phyloP scores from a whole-genome alignment of 2,329 filamentous ascomycete genomes.

The Penicillium sp. region DNA sequence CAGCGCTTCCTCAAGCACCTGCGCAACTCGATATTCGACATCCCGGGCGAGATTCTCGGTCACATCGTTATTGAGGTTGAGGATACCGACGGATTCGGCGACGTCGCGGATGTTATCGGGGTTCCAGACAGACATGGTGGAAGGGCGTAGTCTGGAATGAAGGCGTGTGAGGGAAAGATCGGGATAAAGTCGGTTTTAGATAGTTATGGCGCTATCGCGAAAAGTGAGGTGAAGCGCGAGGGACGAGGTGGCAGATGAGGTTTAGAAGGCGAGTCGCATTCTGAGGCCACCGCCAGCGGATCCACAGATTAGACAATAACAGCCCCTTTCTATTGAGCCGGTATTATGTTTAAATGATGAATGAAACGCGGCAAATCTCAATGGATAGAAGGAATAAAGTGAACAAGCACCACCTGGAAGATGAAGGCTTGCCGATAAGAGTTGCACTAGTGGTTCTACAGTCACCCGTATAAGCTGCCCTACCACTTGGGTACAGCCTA shows the following conservation, averaged over 20 bases:
- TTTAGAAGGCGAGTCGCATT: slow-evolving; percentile 15
- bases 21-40: slow-evolving; percentile 90
- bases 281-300: slow-evolving; percentile 13
- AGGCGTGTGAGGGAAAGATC: slow-evolving; percentile 4
- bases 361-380: background rate
- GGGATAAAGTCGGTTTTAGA: background rate
- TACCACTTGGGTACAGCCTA: background rate
- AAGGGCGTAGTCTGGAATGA: background rate
- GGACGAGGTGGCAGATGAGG: background rate
- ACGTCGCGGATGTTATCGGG: slow-evolving; percentile 94
- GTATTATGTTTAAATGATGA: background rate
- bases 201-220: background rate
- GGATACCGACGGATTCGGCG: slow-evolving; percentile 90
- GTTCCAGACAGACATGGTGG: slow-evolving; percentile 76
- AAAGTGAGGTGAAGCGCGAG: background rate
- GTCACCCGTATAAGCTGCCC: slow-evolving; percentile 18
- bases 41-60: slow-evolving; percentile 86
- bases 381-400: background rate
- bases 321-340: background rate
- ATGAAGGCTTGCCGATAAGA: slow-evolving; percentile 22
- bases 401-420: background rate
- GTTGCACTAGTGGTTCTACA: slow-evolving; percentile 16
- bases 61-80: slow-evolving; percentile 77
- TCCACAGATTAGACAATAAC: background rate
- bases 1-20: slow-evolving; percentile 89